Evolutionary conservation across 257 asterid genomes (phyloP), one percentile per base, ranked within the genome.

Genomic region (Solanum chilense): DNA sequence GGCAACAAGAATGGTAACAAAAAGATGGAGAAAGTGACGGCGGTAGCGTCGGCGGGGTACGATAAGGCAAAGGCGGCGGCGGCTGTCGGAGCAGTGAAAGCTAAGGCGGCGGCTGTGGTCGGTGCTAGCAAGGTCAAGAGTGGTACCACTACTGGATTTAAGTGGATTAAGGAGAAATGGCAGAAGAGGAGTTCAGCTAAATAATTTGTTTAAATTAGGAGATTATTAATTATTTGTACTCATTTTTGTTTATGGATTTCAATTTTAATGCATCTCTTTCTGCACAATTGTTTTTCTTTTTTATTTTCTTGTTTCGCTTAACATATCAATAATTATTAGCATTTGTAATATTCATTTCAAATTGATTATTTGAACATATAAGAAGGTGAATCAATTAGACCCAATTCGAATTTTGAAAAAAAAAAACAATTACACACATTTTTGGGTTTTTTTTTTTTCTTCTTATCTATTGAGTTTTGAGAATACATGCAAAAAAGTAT

Each of bases 31-130:
- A 87, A 71, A 20, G 44, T 86, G 44, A 88, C 84, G 73, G 71
- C 86, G 74, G 84, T 52, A 68, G 88, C 90, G 4, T 39, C 90
- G 9, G 87, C 85, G 25, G 78, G 90, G 21, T 88, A 45, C 74
- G 87, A 85, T 35, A 88, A 88, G 83, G 90, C 90, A 8, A 88
- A 88, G 78, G 80, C 87, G 41, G 81, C 45, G 2, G 86, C 88
- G 5, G 71, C 76, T 44, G 70, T 85, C 13, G 88, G 90, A 47
- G 88, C 88, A 52, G 77, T 85, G 45, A 88, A 88, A 37, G 90
- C 83, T 33, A 88, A 88, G 84, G 73, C 87, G 66, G 87, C 80
- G 45, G 87, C 77, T 18, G 77, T 45, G 31, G 66, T 68, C 3
- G 80, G 87, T 11, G 87, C 80, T 27, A 45, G 60, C 27, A 84